These are phyloP conservation scores for Gliomastix tumulicola DNA, from an alignment of 2,329 filamentous ascomycete genomes.

Conservation along the genomic window DNA sequence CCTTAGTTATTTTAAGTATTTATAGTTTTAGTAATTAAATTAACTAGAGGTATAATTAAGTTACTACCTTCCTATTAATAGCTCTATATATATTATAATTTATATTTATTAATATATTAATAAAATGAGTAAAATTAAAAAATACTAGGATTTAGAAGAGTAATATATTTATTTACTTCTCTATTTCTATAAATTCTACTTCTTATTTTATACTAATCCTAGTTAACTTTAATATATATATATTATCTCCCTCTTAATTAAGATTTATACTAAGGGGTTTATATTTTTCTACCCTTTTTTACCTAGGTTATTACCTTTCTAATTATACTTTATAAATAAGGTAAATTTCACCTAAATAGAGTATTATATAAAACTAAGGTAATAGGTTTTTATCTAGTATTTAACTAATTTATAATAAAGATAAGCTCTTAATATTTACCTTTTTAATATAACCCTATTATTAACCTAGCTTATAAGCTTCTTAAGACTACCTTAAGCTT, in stretches of 20 bases:
- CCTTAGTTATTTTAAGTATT: background rate
- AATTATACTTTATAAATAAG: background rate
- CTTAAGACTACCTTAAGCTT: too few relatives aligned
- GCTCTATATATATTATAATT: background rate
- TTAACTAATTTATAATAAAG: background rate
- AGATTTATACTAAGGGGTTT: background rate
- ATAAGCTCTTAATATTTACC: background rate
- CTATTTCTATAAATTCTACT: background rate
- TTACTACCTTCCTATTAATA: background rate
- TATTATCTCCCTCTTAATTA: background rate
- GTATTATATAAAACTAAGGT: slow-evolving; percentile 6
- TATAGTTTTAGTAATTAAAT: background rate
- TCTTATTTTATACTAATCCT: slow-evolving; percentile 1
- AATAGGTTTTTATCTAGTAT: background rate
- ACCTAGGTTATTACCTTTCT: too few relatives aligned
- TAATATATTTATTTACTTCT: background rate
- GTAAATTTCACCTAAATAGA: background rate
- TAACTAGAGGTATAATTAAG: slow-evolving; percentile 1
- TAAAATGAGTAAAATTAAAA: background rate
- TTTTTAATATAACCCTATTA: background rate
- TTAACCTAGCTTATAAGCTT: too few relatives aligned
- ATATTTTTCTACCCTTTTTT: background rate
- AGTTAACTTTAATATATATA: background rate
- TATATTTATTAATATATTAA: background rate
- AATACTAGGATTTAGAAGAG: background rate